phyloP scores from a whole-genome alignment of 192 early-diverging fungal species.

The Podila minutissima region DNA sequence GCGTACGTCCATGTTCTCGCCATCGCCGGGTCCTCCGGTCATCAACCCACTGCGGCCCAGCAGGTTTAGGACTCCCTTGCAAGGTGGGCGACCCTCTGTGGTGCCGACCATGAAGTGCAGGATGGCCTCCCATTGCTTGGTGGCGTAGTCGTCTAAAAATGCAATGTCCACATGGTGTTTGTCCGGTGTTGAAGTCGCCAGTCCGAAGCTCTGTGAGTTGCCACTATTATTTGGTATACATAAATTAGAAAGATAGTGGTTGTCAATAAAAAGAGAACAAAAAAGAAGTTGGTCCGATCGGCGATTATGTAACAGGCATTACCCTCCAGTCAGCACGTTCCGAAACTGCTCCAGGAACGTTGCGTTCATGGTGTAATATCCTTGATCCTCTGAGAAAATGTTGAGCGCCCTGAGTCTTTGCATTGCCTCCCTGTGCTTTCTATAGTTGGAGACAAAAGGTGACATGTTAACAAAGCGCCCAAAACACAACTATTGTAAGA shows the following conservation, averaged over 20 bases:
- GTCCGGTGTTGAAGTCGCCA: conserved; percentile 65
- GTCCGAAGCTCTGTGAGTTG: conserved; percentile 88
- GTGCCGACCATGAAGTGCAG: conserved; percentile 96
- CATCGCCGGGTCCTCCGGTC: conserved; percentile 43
- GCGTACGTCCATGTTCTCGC: conserved; percentile 29
- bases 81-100: conserved; percentile 67
- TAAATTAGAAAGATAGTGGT: neutral
- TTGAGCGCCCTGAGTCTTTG: conserved; percentile 76
- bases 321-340: conserved; percentile 80
- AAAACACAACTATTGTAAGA: neutral
- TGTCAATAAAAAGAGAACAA: neutral
- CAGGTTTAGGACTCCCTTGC: conserved; percentile 75
- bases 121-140: conserved; percentile 90
- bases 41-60: conserved; percentile 84
- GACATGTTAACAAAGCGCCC: neutral
- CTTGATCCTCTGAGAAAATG: conserved; percentile 67
- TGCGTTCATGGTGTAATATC: conserved; percentile 66
- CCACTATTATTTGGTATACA: conserved; percentile 61
- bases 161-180: conserved; percentile 73
- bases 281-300: neutral
- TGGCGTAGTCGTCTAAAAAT: conserved; percentile 84
- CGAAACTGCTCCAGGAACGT: conserved; percentile 74
- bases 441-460: conserved; percentile 26
- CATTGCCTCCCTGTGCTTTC: conserved; percentile 70
- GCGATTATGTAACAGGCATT: neutral